Conservation (phyloP, 2,329 filamentous ascomycete genomes). For the Epichloe baconii region DNA sequence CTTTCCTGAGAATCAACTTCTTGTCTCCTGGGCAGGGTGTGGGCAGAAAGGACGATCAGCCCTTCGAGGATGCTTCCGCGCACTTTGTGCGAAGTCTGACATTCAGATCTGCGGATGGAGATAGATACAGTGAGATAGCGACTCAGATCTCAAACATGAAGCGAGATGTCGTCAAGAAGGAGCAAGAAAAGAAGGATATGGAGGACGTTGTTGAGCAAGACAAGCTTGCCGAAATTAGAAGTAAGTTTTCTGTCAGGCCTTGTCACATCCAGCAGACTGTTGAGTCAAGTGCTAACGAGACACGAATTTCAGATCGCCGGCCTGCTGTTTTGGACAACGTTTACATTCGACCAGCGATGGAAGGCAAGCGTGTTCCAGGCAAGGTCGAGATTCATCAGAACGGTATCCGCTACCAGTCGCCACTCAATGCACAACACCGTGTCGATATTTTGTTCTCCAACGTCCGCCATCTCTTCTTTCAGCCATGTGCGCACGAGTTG, state of each 20-base stretch:
- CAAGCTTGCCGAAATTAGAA: constrained; percentile 88
- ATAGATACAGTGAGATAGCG: constrained; percentile 80
- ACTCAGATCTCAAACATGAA: constrained; percentile 93
- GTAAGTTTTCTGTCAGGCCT: constrained; percentile 34
- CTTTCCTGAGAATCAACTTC: constrained; percentile 93
- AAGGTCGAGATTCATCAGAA: constrained; percentile 98
- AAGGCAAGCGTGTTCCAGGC: constrained; percentile 91
- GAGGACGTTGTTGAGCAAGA: constrained; percentile 98
- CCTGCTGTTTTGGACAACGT: constrained; percentile 86
- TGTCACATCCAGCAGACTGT: not conserved
- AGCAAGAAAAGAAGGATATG: constrained; percentile 99
- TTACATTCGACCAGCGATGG: constrained; percentile 87
- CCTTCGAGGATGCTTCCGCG: constrained; percentile 89
- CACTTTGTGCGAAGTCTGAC: constrained; percentile 95
- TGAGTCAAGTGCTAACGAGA: not conserved
- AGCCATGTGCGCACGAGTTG: constrained; percentile 88
- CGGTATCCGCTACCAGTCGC: constrained; percentile 87
- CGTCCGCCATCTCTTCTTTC: constrained; percentile 97
- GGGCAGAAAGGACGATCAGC: constrained; percentile 91
- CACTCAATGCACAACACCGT: constrained; percentile 64
- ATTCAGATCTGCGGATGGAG: constrained; percentile 79
- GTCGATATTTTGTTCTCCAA: constrained; percentile 97
- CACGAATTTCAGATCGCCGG: constrained; percentile 52
- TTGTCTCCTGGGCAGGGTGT: constrained; percentile 94
- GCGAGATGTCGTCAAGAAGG: constrained; percentile 78